Base-by-base conservation (phyloP, 768 basidiomycete species). In the Cytidiella melzeri region DNA sequence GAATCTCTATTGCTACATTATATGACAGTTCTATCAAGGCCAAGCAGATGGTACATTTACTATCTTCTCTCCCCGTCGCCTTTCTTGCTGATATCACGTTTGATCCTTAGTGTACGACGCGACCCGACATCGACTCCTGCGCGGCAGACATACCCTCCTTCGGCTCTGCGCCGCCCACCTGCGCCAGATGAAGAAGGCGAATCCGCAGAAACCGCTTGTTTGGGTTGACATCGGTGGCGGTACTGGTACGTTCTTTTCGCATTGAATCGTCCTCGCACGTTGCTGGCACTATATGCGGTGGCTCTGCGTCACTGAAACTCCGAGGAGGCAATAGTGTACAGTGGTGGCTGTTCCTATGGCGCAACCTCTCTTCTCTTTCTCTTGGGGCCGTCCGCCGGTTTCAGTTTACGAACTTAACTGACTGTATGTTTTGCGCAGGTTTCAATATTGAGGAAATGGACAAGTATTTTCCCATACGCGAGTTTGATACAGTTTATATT, bases 191-290 rank as follows among this genome's bases (percentile, higher is more conserved):
- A 70, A 69, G 4, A 63, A 61, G 28, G 59, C 59, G 21, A 55
- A 70, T 5, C 69, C 73, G 0, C 62, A 67, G 0, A 74, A 75
- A 59, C 70, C 71, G 12, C 73, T 85, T 15, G 73, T 89, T 12
- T 89, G 87, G 87, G 73, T 89, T 15, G 87, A 89, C 60, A 79
- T 89, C 48, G 84, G 86, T 13, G 87, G 86, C 26, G 87, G 85
- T 23, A 87, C 86, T 11, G 78, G 77, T 74, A 38, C 45, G 60
- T 39, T 21, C 41, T 45, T 2, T 27, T n/a, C n/a, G n/a, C n/a
- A n/a, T n/a, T n/a, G 34, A 15, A 20, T n/a, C n/a, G n/a, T n/a
- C n/a, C n/a, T n/a, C n/a, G n/a, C n/a, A n/a, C n/a, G n/a, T n/a
- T n/a, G n/a, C n/a, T n/a, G n/a, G n/a, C n/a, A n/a, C n/a, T n/a